Percentiles rank a stretch among this genome's conserved stretches.
These are phyloP conservation scores for Leucocoprinus sp. DNA, from an alignment of 768 basidiomycete species.

Conservation along the genomic window DNA sequence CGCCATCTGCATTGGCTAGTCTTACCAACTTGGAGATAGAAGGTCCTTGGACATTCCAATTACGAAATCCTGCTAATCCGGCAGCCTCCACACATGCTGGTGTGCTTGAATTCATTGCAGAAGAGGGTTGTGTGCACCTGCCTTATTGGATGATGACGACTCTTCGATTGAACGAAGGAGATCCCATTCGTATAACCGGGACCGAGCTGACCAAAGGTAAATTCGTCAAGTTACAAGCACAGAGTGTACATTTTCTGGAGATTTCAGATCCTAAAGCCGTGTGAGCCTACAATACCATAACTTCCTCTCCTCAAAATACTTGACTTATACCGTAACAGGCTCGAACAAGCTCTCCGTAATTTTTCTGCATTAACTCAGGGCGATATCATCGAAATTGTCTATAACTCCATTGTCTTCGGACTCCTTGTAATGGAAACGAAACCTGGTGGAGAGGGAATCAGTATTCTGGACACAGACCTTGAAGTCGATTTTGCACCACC, in stretches of 20 bases:
- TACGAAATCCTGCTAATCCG: conserved; percentile 82
- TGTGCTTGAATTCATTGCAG: conserved; percentile 97
- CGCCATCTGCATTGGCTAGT: conserved; percentile 86
- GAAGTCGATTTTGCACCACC: conserved; percentile 97
- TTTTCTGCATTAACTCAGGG: conserved; percentile 90
- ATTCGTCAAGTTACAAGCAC: conserved; percentile 94
- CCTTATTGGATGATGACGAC: conserved; percentile 99
- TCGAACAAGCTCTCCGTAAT: conserved; percentile 91
- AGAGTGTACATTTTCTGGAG: conserved; percentile 90
- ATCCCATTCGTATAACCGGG: conserved; percentile 89
- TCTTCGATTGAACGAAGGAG: conserved; percentile 86
- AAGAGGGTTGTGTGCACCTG: conserved; percentile 91
- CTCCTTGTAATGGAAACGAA: conserved; percentile 91
- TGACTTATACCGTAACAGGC: conserved; percentile 35
- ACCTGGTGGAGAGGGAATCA: conserved; percentile 84
- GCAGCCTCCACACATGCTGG: conserved; percentile 90
- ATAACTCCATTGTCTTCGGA: conserved; percentile 93
- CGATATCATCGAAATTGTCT: conserved; percentile 97
- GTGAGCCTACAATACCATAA: conserved; percentile 44
- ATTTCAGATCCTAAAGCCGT: conserved; percentile 97
- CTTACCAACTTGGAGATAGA: conserved; percentile 84
- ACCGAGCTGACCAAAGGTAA: conserved; percentile 86
- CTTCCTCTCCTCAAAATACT: conserved; percentile 1
- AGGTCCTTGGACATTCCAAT: conserved; percentile 92
- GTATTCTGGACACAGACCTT: conserved; percentile 89